Evolutionary conservation across 169 alveolate species (phyloP).

Genomic region (Babesia bovis): DNA sequence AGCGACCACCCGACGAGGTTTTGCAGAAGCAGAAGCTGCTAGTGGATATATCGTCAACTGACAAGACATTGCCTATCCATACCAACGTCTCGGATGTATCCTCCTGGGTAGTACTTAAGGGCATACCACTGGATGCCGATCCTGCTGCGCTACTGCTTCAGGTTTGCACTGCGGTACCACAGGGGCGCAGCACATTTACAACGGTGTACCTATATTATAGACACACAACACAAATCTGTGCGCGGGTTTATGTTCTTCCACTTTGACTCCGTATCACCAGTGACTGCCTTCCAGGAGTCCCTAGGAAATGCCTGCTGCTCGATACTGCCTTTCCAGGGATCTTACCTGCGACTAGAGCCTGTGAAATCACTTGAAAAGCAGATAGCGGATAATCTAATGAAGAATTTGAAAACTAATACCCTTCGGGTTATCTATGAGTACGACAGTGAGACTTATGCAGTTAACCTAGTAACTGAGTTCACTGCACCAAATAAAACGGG

Average conservation of each 20-base stretch:
- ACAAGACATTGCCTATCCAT: constrained; percentile 42
- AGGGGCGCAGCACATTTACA: constrained; percentile 55
- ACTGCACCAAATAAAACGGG: background rate
- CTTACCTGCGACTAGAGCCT: constrained; percentile 47
- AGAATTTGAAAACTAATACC: constrained; percentile 21
- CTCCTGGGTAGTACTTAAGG: constrained; percentile 58
- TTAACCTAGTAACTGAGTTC: constrained; percentile 14
- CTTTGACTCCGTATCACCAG: constrained; percentile 3
- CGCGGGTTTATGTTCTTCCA: constrained; percentile 55
- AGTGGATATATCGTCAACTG: constrained; percentile 35
- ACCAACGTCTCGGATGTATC: constrained; percentile 52
- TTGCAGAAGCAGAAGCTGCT: constrained; percentile 50
- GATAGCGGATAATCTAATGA: constrained; percentile 58
- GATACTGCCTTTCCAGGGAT: constrained; percentile 8
- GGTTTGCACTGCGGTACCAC: constrained; percentile 26
- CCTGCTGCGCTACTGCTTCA: constrained; percentile 27
- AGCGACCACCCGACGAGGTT: constrained; percentile 48
- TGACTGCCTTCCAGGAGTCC: constrained; percentile 8
- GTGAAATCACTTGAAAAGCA: constrained; percentile 58
- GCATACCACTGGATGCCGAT: constrained; percentile 40
- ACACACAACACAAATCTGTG: constrained; percentile 33
- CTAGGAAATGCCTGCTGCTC: constrained; percentile 37
- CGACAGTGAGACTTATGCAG: constrained; percentile 9
- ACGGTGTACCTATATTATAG: constrained; percentile 34
- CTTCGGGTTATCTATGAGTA: constrained; percentile 42